Conservation (phyloP, 2,329 filamentous ascomycete genomes). For the Xylariomycetidae sp. region DNA sequence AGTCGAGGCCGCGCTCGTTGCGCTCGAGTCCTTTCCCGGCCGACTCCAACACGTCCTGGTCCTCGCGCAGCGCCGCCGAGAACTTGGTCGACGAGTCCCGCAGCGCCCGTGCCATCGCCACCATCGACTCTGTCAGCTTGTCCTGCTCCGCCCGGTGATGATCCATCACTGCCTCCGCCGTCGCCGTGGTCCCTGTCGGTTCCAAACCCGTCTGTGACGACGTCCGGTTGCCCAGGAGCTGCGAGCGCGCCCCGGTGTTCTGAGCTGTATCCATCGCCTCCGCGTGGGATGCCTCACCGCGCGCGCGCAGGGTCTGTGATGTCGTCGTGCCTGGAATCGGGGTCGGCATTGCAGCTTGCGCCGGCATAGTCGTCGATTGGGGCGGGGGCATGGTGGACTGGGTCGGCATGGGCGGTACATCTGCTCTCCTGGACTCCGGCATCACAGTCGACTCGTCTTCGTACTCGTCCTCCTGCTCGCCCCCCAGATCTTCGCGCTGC, state of each 20-base stretch:
- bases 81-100: conserved; percentile 72
- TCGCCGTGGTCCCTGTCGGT: conserved; percentile 37
- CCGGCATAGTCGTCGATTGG: neutral
- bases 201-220: conserved; percentile 19
- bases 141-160: conserved; percentile 80
- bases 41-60: conserved; percentile 64
- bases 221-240: conserved; percentile 37
- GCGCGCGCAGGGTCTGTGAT: conserved; percentile 29
- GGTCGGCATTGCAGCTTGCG: conserved; percentile 3
- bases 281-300: conserved; percentile 9
- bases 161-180: conserved; percentile 66
- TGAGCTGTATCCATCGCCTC: neutral
- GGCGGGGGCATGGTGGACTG: neutral
- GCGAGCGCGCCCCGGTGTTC: conserved; percentile 31
- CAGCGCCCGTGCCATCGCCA: conserved; percentile 70
- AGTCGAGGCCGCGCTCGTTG: conserved; percentile 69
- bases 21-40: conserved; percentile 72
- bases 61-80: conserved; percentile 61
- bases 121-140: conserved; percentile 70
- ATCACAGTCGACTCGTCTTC: conserved; percentile 16
- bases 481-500: conserved; percentile 1
- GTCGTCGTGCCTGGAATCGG: conserved; percentile 16
- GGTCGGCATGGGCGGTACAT: conserved; percentile 1
- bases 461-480: conserved; percentile 8
- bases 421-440: conserved; percentile 7